Evolutionary conservation across 1,284 basidiomycete genomes (phyloP), one percentile per base, ranked within the genome.

Genomic region (Papiliotrema fonsecae): DNA sequence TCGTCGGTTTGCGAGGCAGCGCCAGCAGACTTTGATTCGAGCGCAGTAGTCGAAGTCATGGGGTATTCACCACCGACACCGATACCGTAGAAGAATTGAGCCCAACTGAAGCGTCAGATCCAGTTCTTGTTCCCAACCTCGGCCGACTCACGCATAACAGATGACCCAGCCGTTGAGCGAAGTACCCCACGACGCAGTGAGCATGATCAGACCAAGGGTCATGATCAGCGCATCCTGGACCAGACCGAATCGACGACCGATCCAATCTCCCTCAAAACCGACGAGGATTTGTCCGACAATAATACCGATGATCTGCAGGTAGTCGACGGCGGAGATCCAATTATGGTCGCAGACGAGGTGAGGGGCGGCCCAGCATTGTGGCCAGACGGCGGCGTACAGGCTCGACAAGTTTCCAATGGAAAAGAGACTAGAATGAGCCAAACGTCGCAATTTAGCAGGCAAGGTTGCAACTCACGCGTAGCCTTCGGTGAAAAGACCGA

Each of bases 191-290:
- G 77, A 76, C 16, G 75, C 75, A 19, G 77, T 79, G 40, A 80
- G 72, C 76, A 79, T 78, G 60, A 78, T 61, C 45, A 77, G 71
- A 51, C 77, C 78, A 43, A 80, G 57, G 31, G 64, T 61, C 72
- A 74, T 72, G 54, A 75, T 58, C 44, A 72, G 56, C 1, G 73
- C 72, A 46, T 73, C 73, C 60, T 76, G 74, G 32, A 75, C 68
- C 60, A 78, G 69, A 56, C 77, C 77, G 51, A 77, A 76, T 55
- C 70, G 70, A 49, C 78, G 70, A 32, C 78, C 78, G 51, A 80
- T 76, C 77, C 77, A 80, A 59, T 80, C 79, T 46, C 76, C 78
- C 60, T 80, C 78, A 59, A 78, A 62, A 45, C 79, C 79, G 57
- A 80, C 79, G 44, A 72, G 59, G 51, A 79, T 70, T 63, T 80